Base-by-base conservation (phyloP, 345 rosid species). In the Microcos paniculata region DNA sequence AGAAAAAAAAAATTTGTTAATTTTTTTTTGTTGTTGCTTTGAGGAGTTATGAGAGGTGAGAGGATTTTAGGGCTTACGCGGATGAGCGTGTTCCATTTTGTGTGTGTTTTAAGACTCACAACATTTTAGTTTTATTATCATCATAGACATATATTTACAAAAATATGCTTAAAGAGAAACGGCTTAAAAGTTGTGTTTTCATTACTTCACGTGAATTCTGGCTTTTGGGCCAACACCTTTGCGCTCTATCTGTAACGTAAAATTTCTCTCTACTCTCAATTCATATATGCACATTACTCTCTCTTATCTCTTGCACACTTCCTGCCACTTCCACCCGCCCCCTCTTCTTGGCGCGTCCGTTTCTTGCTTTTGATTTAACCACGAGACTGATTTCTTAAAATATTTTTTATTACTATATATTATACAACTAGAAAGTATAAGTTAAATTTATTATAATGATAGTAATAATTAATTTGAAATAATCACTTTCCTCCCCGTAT, bases 71-170 rank as follows among this genome's bases (percentile, higher is more conserved):
- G 71, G 75, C 70, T 57, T 70, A 80, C 62, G 61, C 4, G 11
- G 55, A 49, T 69, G 31, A 74, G 72, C 75, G 76, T 55, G 83
- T 77, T 83, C 49, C 66, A 40, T 46, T 62, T 11, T 35, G 24
- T 45, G 13, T 56, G 16, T 46, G 33, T 46, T 55, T 26, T 67
- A 15, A 67, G n/a, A 68, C 38, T 68, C 5, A 12, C 2, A 8
- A 1, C 5, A 21, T 59, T 26, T 6, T 58, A 26, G 19, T 58
- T 26, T 0, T 48, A 48, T 15, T 14, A 61, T 31, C 11, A 30
- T 30, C 35, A n/a, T n/a, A n/a, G n/a, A 35, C 6, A 35, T 35
- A 8, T 19, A 15, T 16, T n/a, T n/a, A n/a, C n/a, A n/a, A n/a
- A n/a, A n/a, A n/a, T n/a, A n/a, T n/a, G n/a, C n/a, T n/a, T n/a